Conservation (phyloP, 1,284 basidiomycete genomes). For the Ceratobasidium sp. region DNA sequence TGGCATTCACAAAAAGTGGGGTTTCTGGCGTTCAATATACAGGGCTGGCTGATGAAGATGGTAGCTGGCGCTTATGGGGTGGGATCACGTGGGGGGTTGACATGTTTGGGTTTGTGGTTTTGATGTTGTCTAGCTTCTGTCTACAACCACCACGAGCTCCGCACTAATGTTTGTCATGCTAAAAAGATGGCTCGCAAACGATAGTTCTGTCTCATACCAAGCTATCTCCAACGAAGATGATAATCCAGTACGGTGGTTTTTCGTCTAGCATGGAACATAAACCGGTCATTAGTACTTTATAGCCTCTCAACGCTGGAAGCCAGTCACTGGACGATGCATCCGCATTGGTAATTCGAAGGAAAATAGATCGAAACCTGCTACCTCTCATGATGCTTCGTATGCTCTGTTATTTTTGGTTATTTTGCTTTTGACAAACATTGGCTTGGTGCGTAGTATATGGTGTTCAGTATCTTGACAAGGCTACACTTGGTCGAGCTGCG, state of each 20-base stretch:
- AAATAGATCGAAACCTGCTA: constrained; percentile 52
- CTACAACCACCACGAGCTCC: not conserved
- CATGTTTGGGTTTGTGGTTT: not conserved
- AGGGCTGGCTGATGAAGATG: too few species aligned
- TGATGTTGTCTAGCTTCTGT: not conserved
- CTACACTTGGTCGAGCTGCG: constrained; percentile 71
- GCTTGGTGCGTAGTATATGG: constrained; percentile 11
- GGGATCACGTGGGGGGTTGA: constrained; percentile 3
- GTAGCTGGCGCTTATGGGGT: too few species aligned
- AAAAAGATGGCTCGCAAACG: not conserved
- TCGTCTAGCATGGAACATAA: not conserved
- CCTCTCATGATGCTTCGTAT: constrained; percentile 51
- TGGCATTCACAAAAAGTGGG: too few species aligned
- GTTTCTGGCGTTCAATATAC: too few species aligned
- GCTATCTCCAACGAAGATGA: not conserved
- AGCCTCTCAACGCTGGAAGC: not conserved
- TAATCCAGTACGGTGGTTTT: not conserved
- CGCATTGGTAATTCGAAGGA: constrained; percentile 16
- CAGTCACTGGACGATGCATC: not conserved
- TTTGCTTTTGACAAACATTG: not conserved
- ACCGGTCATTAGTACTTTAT: not conserved
- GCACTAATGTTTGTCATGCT: constrained; percentile 13
- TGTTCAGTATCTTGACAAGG: constrained; percentile 54
- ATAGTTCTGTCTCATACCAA: not conserved
- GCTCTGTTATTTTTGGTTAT: constrained; percentile 42